These are phyloP conservation scores for Trichosporon ovoides DNA, from an alignment of 1,284 basidiomycete genomes.

Conservation along the genomic window DNA sequence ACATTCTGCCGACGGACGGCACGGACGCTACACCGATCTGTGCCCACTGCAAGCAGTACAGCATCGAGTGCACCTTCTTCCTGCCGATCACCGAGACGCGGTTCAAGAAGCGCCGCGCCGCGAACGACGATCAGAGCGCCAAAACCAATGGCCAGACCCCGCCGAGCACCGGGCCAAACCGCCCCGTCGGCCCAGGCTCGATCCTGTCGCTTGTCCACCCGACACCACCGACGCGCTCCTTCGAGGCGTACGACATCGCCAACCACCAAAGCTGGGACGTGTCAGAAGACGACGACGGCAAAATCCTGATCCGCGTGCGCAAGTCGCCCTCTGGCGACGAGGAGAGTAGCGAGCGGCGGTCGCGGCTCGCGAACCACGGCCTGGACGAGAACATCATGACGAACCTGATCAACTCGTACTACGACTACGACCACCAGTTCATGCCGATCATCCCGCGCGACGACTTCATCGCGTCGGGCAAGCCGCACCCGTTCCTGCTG, in stretches of 20 bases:
- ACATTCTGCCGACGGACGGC: constrained; percentile 35
- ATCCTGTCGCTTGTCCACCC: constrained; percentile 83
- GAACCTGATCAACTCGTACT: constrained; percentile 83
- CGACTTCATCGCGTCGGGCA: constrained; percentile 65
- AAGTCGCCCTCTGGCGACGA: constrained; percentile 2
- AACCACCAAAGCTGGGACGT: constrained; percentile 81
- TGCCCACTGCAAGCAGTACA: constrained; percentile 59
- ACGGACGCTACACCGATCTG: constrained; percentile 36
- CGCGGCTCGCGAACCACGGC: constrained; percentile 41
- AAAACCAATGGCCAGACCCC: not conserved
- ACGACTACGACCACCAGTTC: constrained; percentile 73
- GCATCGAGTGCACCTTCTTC: constrained; percentile 92
- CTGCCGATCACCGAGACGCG: constrained; percentile 95
- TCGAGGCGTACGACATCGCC: constrained; percentile 78
- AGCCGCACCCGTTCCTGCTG: constrained; percentile 59
- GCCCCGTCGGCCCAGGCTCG: constrained; percentile 30
- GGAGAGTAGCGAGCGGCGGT: constrained; percentile 1
- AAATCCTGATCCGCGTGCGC: constrained; percentile 72
- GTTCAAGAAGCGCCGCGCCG: constrained; percentile 90
- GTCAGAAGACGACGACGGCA: constrained; percentile 69
- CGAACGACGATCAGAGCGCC: constrained; percentile 46
- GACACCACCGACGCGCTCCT: constrained; percentile 71
- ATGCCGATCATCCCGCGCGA: constrained; percentile 79
- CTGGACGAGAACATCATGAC: constrained; percentile 66
- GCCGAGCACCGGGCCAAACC: not conserved